phyloP scores from a whole-genome alignment of 2,329 filamentous ascomycete genomes.

The Nannizzia gypsea region DNA sequence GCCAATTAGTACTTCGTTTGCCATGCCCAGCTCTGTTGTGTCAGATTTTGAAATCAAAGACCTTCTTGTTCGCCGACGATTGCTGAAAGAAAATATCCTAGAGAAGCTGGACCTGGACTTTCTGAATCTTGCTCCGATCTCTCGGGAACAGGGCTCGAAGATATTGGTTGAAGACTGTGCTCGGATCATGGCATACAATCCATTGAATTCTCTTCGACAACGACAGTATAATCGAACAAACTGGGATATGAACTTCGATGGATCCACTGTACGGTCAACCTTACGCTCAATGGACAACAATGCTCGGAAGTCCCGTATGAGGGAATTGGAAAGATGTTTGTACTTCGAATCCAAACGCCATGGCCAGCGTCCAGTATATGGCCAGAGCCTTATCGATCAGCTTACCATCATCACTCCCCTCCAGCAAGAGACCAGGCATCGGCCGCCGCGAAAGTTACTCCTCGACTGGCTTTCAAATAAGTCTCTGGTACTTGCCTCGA shows the following conservation, averaged over 20 bases:
- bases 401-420: slow-evolving; percentile 53
- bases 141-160: slow-evolving; percentile 53
- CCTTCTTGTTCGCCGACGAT: slow-evolving; percentile 51
- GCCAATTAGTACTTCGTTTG: slow-evolving; percentile 92
- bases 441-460: slow-evolving; percentile 49
- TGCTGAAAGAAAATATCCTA: slow-evolving; percentile 53
- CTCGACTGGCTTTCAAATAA: slow-evolving; percentile 66
- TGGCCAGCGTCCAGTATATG: slow-evolving; percentile 70
- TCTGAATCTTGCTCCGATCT: slow-evolving; percentile 64
- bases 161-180: slow-evolving; percentile 43
- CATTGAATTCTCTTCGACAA: slow-evolving; percentile 59
- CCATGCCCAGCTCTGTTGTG: slow-evolving; percentile 68
- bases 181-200: slow-evolving; percentile 57
- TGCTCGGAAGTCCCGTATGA: slow-evolving; percentile 56
- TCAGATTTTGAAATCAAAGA: slow-evolving; percentile 65
- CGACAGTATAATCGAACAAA: slow-evolving; percentile 48
- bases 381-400: slow-evolving; percentile 62
- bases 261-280: slow-evolving; percentile 56
- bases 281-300: slow-evolving; percentile 62
- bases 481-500: slow-evolving; percentile 40
- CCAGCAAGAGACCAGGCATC: slow-evolving; percentile 48
- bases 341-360: slow-evolving; percentile 72
- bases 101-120: slow-evolving; percentile 59
- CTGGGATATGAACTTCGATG: slow-evolving; percentile 51
- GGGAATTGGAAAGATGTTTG: slow-evolving; percentile 68